These are phyloP conservation scores for Alternaria gaisen DNA, from an alignment of 2,329 filamentous ascomycete species.

Conservation along the genomic window DNA sequence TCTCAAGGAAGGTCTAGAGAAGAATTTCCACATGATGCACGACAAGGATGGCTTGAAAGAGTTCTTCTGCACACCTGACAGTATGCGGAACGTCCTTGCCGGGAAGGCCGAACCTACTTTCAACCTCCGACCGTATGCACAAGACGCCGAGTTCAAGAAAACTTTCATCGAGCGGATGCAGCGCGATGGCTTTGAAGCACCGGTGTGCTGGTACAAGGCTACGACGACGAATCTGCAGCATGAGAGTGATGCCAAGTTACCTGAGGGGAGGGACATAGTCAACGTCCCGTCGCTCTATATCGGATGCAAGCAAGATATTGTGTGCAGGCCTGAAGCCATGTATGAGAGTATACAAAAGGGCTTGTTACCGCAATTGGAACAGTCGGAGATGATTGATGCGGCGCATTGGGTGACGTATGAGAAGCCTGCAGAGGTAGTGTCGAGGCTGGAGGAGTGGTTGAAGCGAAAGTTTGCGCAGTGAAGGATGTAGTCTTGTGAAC, in stretches of 20 bases:
- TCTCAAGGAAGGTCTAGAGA: conserved; percentile 53
- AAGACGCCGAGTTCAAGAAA: conserved; percentile 40
- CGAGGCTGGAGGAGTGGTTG: conserved; percentile 30
- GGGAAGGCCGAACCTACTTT: conserved; percentile 6
- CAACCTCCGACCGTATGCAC: conserved; percentile 47
- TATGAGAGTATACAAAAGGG: conserved; percentile 33
- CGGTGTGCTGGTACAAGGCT: conserved; percentile 52
- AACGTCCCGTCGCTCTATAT: conserved; percentile 52
- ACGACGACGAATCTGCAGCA: conserved; percentile 35
- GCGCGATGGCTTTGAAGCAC: conserved; percentile 46
- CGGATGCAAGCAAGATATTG: conserved; percentile 45
- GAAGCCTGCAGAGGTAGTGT: conserved; percentile 42
- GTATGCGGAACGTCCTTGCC: conserved; percentile 42
- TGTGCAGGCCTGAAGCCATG: conserved; percentile 46
- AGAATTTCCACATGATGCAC: conserved; percentile 49
- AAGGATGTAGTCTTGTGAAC: neutral
- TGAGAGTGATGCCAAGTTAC: conserved; percentile 37
- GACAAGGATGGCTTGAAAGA: conserved; percentile 46
- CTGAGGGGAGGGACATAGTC: conserved; percentile 31
- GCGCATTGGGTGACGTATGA: conserved; percentile 51
- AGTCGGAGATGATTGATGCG: conserved; percentile 43
- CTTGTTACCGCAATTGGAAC: conserved; percentile 44
- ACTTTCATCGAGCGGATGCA: conserved; percentile 48
- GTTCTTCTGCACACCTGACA: conserved; percentile 51
- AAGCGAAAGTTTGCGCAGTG: conserved; percentile 20